phyloP scores from a whole-genome alignment of 768 basidiomycete species.

The Pilatotrama ljubarskyi region DNA sequence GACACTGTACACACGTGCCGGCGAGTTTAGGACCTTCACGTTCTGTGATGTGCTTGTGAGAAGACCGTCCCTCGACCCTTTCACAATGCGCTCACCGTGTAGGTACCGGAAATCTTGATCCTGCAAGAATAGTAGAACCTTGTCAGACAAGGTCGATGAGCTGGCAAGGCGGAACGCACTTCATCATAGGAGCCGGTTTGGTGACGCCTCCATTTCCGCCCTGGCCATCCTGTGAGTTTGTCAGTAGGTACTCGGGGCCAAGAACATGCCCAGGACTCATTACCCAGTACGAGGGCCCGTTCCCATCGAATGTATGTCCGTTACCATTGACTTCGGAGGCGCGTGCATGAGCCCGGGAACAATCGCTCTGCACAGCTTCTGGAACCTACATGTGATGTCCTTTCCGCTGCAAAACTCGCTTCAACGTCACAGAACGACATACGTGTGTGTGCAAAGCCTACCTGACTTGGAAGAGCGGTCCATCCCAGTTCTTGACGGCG shows the following conservation, averaged over 20 bases:
- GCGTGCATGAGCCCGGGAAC: not conserved
- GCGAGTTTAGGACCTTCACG: slow-evolving; percentile 42
- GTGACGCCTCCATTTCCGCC: slow-evolving; percentile 34
- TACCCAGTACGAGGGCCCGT: slow-evolving; percentile 48
- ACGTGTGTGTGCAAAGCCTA: slow-evolving; percentile 26
- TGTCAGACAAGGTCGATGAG: not conserved
- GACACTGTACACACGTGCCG: slow-evolving; percentile 36
- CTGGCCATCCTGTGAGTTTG: slow-evolving; percentile 29
- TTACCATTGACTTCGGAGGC: slow-evolving; percentile 40
- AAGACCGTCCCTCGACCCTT: not conserved
- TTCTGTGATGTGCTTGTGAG: slow-evolving; percentile 25
- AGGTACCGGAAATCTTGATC: slow-evolving; percentile 42
- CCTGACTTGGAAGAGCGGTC: slow-evolving; percentile 56
- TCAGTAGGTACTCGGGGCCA: not conserved
- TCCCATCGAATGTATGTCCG: slow-evolving; percentile 41
- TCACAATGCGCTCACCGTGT: slow-evolving; percentile 28
- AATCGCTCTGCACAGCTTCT: not conserved
- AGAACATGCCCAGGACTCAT: not conserved
- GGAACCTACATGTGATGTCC: slow-evolving; percentile 46
- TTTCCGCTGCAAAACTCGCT: slow-evolving; percentile 42
- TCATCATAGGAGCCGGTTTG: slow-evolving; percentile 42
- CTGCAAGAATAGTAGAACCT: slow-evolving; percentile 25
- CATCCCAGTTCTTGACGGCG: slow-evolving; percentile 51
- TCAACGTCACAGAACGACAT: not conserved
- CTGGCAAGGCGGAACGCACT: slow-evolving; percentile 24